Evolutionary conservation across 1,284 basidiomycete genomes (phyloP).

Genomic region (Cryptococcus sp.): DNA sequence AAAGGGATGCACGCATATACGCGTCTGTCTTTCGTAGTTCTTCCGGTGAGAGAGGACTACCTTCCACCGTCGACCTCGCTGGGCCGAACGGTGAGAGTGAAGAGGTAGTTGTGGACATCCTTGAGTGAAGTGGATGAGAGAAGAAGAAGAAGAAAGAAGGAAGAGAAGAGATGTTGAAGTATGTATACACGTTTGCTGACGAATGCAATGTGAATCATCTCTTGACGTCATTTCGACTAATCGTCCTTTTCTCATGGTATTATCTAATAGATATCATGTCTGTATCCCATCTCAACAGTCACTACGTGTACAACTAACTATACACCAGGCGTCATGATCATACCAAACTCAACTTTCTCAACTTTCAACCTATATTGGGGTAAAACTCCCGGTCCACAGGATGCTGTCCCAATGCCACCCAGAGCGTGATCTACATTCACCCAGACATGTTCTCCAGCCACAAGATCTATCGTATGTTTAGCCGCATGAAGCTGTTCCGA

Average conservation of each 20-base stretch:
- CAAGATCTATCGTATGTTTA: slow-evolving; percentile 12
- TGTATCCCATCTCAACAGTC: too few relatives aligned
- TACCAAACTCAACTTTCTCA: not conserved
- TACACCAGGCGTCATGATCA: too few relatives aligned
- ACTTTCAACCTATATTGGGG: slow-evolving; percentile 1
- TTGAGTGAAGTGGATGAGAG: too few relatives aligned
- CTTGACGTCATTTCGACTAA: too few relatives aligned
- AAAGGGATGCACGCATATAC: slow-evolving; percentile 37
- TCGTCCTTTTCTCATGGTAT: too few relatives aligned
- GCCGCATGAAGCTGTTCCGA: slow-evolving; percentile 14
- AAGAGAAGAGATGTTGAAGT: too few relatives aligned
- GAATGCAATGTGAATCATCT: too few relatives aligned
- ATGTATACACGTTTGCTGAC: too few relatives aligned
- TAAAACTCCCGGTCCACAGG: slow-evolving; percentile 15
- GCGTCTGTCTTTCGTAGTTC: slow-evolving; percentile 33
- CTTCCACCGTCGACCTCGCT: slow-evolving; percentile 27
- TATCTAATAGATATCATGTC: too few relatives aligned
- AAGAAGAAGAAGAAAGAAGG: too few relatives aligned
- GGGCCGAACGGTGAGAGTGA: slow-evolving; percentile 21
- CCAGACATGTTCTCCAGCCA: slow-evolving; percentile 8
- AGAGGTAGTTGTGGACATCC: not conserved
- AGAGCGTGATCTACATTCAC: slow-evolving; percentile 15
- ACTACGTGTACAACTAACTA: too few relatives aligned
- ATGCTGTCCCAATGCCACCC: slow-evolving; percentile 13
- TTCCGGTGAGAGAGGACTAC: slow-evolving; percentile 20